Percentiles rank a stretch among this genome's conserved stretches.
These are phyloP conservation scores for Boletus sp. DNA, from an alignment of 1,284 basidiomycete species.

Conservation along the genomic window DNA sequence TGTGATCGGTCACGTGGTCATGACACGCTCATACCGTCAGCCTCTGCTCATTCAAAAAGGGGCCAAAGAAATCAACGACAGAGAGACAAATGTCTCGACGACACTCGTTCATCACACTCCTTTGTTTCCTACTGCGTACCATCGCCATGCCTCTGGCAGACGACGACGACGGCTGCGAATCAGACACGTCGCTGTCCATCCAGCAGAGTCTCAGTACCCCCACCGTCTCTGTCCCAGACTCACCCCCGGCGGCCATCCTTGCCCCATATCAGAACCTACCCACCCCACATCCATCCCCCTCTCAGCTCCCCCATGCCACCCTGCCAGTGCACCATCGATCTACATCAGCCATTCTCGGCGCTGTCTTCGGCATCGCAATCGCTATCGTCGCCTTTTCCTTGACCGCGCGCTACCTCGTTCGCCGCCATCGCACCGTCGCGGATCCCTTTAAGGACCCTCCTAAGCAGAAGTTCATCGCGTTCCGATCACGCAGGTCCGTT, in stretches of 20 bases:
- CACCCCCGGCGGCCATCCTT: conserved; percentile 17
- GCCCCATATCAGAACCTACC: conserved; percentile 19
- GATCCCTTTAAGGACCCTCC: conserved; percentile 25
- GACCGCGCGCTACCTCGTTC: conserved; percentile 13
- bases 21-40: conserved; percentile 24
- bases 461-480: conserved; percentile 13
- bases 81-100: conserved; percentile 18
- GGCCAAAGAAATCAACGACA: neutral
- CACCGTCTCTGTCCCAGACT: neutral
- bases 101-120: conserved; percentile 27
- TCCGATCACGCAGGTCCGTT: conserved; percentile 11
- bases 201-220: neutral
- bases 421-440: conserved; percentile 10
- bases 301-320: conserved; percentile 18
- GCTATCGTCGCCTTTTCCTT: conserved; percentile 19
- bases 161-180: conserved; percentile 8
- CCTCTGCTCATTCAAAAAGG: conserved; percentile 26
- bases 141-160: conserved; percentile 18
- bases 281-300: conserved; percentile 15
- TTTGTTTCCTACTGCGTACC: conserved; percentile 17
- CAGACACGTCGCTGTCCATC: neutral
- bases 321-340: conserved; percentile 16
- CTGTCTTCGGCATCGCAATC: conserved; percentile 15
- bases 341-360: conserved; percentile 22
- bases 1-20: conserved; percentile 29